Conservation (phyloP, 2,329 filamentous ascomycete species). For the Fusarium floridanum region DNA sequence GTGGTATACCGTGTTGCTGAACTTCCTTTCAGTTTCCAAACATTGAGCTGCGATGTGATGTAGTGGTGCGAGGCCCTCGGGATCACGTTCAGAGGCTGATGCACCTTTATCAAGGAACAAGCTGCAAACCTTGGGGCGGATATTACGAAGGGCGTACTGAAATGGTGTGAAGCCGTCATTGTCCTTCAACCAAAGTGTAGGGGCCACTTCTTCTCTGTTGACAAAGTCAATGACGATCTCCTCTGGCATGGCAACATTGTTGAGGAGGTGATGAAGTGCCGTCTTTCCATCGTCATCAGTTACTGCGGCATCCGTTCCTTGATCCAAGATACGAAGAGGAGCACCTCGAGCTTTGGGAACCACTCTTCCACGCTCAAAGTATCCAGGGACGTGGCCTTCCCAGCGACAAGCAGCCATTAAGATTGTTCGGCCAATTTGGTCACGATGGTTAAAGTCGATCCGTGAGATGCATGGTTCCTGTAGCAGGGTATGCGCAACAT, state of each 20-base stretch:
- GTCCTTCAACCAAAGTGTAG: constrained; percentile 20
- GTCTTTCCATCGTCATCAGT: constrained; percentile 32
- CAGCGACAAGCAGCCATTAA: constrained; percentile 38
- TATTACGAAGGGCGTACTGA: constrained; percentile 24
- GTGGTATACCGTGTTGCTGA: background rate
- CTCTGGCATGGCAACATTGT: constrained; percentile 26
- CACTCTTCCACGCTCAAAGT: background rate
- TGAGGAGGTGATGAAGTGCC: constrained; percentile 37
- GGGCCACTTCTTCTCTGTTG: constrained; percentile 19
- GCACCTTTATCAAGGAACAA: constrained; percentile 29
- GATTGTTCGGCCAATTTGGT: constrained; percentile 31
- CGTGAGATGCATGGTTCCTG: constrained; percentile 29
- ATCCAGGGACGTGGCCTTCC: background rate
- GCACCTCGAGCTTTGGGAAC: background rate
- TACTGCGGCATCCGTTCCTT: constrained; percentile 27
- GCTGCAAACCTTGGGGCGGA: constrained; percentile 34
- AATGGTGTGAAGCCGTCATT: constrained; percentile 21
- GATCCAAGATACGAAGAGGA: constrained; percentile 26
- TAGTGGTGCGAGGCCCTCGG: constrained; percentile 23
- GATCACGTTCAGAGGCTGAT: constrained; percentile 20
- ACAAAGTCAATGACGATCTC: constrained; percentile 28
- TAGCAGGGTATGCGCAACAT: background rate
- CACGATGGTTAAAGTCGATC: constrained; percentile 36
- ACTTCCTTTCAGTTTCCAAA: background rate
- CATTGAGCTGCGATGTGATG: constrained; percentile 37